Evolutionary conservation across 1,284 basidiomycete genomes (phyloP), one percentile per base, ranked within the genome.

Genomic region (Ustilago nuda): DNA sequence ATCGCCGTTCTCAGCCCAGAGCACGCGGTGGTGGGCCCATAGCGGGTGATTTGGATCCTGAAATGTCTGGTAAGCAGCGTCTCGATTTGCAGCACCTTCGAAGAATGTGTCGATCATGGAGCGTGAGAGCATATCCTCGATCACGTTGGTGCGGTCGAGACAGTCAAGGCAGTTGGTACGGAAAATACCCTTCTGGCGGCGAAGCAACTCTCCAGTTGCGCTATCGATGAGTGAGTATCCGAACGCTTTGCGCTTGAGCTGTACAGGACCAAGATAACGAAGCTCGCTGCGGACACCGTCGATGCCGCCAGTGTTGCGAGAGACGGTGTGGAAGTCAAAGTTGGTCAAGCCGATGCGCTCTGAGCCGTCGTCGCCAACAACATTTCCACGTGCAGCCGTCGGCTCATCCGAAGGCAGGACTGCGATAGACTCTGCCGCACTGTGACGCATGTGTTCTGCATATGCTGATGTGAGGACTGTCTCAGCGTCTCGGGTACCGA

Each of bases 111-210:
- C 78, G 17, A 85, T 76, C 58, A 72, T 66, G 13, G 75, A 69
- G 12, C 83, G 82, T 52, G 83, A 84, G 19, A 85, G 66, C 61
- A 82, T 72, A 36, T 98, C 95, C 87, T 98, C 93, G 1, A 98
- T 91, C 76, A 97, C 97, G 85, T 99, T 99, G n/a, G 97, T 99
- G 43, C 97, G 91, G 84, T 98, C 96, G 72, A 98, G 88, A 85
- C 95, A 98, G 85, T 98, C 96, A 55, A 99, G 88, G 85, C 96
- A 99, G 84, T 99, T 99, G 13, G 92, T 93, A 59, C 97, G 89
- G 86, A 99, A 98, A 9, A 94, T 90, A 5, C 97, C 97, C 61
- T 90, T 90, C 84, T 99, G 97, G 8, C 60, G 59, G 27, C 66
- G 39, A 13, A 74, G 32, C 23, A 80, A 13, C 8, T 59, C 36